Base-by-base conservation (phyloP, 2,329 filamentous ascomycete species). In the Scleromitrula shiraiana region DNA sequence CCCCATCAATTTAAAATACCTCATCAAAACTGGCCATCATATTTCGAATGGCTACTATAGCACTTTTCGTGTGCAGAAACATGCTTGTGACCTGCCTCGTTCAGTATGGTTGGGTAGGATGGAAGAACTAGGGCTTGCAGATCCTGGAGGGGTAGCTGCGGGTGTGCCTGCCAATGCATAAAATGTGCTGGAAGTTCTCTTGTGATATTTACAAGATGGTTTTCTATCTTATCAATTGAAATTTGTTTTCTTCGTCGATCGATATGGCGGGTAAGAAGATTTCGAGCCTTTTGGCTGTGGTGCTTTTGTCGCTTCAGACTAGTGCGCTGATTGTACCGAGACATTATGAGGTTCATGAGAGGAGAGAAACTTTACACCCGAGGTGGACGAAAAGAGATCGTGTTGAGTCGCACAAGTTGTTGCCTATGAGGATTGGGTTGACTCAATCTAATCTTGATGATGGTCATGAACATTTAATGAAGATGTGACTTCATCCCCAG, bases 351-450 rank as follows among this genome's bases (percentile, higher is more conserved):
- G 47, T 59, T 10, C 58, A 60, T 29, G 58, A 60, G 46, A 59
- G 55, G 36, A 43, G 58, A 37, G 27, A 53, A 8, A 46, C 10
- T 14, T 35, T 54, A 33, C 52, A 50, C 26, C 50, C 50, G n/a
- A 52, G 51, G 50, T 60, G 55, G 58, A 50, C 44, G n/a, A 60
- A 57, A 35, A 49, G 49, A 46, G 56, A 53, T 24, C 49, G 53
- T 12, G 51, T 57, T 5, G 45, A 56, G 22, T 46, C 56, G 22
- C 49, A 56, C 17, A 53, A 51, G 20, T 23, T 58, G 4, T 41
- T 60, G 17, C 57, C 53, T n/a, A 56, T 60, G 53, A 41, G 58
- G 17, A 54, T 60, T 55, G 57, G 57, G 3, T 39, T 60, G 19
- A 44, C 53, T 8, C 57, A 60, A 20, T 45, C 39, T 7, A 59